phyloP scores from a whole-genome alignment of 495 filamentous ascomycete species.

The Amorphotheca resinae region DNA sequence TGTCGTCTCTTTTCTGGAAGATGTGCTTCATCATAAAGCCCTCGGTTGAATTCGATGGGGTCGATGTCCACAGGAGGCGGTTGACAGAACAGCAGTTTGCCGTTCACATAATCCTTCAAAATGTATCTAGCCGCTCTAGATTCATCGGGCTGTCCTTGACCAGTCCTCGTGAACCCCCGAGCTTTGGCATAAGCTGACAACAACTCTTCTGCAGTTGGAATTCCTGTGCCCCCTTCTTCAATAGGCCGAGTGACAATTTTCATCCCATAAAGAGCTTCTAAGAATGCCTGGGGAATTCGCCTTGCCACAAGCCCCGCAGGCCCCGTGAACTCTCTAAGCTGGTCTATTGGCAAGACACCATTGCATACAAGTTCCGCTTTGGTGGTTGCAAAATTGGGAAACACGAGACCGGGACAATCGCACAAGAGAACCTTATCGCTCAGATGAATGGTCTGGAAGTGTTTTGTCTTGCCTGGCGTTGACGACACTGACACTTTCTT shows the following conservation, averaged over 20 bases:
- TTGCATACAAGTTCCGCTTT: conserved; percentile 95
- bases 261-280: conserved; percentile 89
- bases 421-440: conserved; percentile 82
- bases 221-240: conserved; percentile 89
- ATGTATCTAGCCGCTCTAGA: conserved; percentile 81
- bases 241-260: conserved; percentile 67
- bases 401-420: conserved; percentile 97
- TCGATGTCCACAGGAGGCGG: conserved; percentile 74
- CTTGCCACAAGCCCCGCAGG: conserved; percentile 78
- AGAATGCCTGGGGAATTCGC: conserved; percentile 77
- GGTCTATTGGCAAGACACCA: conserved; percentile 93
- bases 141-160: conserved; percentile 84
- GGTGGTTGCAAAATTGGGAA: conserved; percentile 94
- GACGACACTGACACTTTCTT: conserved; percentile 98
- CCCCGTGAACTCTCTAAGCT: conserved; percentile 87
- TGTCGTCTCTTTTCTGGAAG: conserved; percentile 62
- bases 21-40: conserved; percentile 70
- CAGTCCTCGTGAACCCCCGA: conserved; percentile 77
- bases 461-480: conserved; percentile 97
- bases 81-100: conserved; percentile 84
- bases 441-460: conserved; percentile 97
- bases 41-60: conserved; percentile 65
- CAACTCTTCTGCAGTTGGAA: conserved; percentile 78
- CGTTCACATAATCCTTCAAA: conserved; percentile 95
- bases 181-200: conserved; percentile 78